These are phyloP conservation scores for Seminavis robusta DNA, from an alignment of 108 stramenopile genomes.

Conservation along the genomic window DNA sequence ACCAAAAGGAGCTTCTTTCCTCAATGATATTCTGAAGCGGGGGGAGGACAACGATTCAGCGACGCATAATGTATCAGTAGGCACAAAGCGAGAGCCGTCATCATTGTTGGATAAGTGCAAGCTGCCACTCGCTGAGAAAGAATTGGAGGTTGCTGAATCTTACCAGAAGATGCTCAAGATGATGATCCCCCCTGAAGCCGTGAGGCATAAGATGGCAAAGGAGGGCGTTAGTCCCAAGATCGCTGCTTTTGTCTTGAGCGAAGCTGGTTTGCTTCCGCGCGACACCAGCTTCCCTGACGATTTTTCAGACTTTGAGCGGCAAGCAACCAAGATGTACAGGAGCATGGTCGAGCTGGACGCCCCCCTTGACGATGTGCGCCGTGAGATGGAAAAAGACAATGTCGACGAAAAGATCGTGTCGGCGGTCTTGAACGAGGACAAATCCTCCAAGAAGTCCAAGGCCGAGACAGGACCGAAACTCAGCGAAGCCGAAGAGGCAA, in stretches of 20 bases:
- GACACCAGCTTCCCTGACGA: too few relatives aligned
- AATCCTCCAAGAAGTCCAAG: background rate
- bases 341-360: conserved; percentile 34
- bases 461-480: conserved; percentile 1
- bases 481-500: conserved; percentile 42
- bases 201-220: conserved; percentile 70
- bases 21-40: background rate
- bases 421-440: conserved; percentile 15
- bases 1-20: background rate
- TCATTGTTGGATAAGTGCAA: background rate
- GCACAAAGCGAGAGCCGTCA: background rate
- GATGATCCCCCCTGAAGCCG: conserved; percentile 60
- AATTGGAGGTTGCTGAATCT: conserved; percentile 12
- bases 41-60: background rate
- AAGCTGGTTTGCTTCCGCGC: too few relatives aligned
- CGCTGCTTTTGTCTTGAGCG: conserved; percentile 55
- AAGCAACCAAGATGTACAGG: conserved; percentile 11
- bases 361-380: conserved; percentile 41
- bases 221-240: conserved; percentile 68
- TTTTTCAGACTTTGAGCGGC: too few relatives aligned
- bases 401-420: conserved; percentile 32
- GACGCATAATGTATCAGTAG: background rate
- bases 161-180: conserved; percentile 57
- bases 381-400: conserved; percentile 43
- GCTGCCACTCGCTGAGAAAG: background rate